Conservation (phyloP, 768 basidiomycete genomes). For the Tylopilus sp. region DNA sequence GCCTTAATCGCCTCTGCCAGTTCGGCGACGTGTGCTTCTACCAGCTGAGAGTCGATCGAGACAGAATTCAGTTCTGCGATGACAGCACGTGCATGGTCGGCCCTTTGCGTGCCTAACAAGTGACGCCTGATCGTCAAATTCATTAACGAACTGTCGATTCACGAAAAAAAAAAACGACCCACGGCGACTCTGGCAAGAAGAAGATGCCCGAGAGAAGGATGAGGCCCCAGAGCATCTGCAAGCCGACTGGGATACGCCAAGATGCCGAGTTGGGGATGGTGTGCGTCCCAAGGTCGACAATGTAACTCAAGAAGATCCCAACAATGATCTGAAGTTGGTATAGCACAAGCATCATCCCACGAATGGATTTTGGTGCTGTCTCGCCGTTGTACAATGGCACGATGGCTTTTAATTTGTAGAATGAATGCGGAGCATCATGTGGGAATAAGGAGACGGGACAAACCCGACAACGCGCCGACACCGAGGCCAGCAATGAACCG, state of each 20-base stretch:
- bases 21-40: slow-evolving; percentile 11
- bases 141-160: neutral
- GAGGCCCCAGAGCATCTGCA: slow-evolving; percentile 13
- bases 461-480: slow-evolving; percentile 15
- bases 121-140: slow-evolving; percentile 3
- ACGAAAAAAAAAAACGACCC: neutral
- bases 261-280: slow-evolving; percentile 11
- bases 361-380: slow-evolving; percentile 68
- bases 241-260: slow-evolving; percentile 13
- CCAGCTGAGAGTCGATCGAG: slow-evolving; percentile 10
- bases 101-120: slow-evolving; percentile 1
- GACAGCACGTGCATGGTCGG: slow-evolving; percentile 9
- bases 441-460: neutral
- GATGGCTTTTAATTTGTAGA: slow-evolving; percentile 40
- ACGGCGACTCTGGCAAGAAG: slow-evolving; percentile 17
- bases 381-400: slow-evolving; percentile 75
- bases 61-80: slow-evolving; percentile 16
- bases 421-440: neutral
- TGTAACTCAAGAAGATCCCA: slow-evolving; percentile 67
- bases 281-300: slow-evolving; percentile 43
- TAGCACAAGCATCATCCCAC: slow-evolving; percentile 67
- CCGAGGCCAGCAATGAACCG: slow-evolving; percentile 14
- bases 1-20: slow-evolving; percentile 15
- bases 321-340: slow-evolving; percentile 76
- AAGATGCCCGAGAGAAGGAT: slow-evolving; percentile 12